phyloP scores from a whole-genome alignment of 495 filamentous ascomycete species.

The Lophium mytilinum region DNA sequence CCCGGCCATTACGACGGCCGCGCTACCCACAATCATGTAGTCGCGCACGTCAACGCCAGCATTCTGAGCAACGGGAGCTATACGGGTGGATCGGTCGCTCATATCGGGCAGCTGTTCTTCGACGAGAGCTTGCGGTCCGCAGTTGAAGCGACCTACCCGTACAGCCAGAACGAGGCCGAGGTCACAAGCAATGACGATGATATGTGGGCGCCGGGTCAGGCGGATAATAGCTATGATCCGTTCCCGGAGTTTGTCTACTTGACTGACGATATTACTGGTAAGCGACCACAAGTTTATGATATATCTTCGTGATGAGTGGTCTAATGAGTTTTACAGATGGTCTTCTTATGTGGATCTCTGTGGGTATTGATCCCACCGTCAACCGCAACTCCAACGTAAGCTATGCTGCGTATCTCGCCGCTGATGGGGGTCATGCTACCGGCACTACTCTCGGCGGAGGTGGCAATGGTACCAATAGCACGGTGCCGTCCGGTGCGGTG shows the following conservation, averaged over 20 bases:
- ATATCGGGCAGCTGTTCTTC: slow-evolving; percentile 60
- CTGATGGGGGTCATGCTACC: neutral
- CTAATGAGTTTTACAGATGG: slow-evolving; percentile 34
- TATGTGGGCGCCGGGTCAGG: slow-evolving; percentile 45
- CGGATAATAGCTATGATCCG: slow-evolving; percentile 47
- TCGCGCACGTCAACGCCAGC: slow-evolving; percentile 8
- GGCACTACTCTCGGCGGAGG: neutral
- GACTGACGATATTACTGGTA: slow-evolving; percentile 35
- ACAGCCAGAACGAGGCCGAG: slow-evolving; percentile 47
- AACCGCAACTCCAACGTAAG: slow-evolving; percentile 5
- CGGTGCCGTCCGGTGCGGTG: neutral
- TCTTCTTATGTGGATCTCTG: slow-evolving; percentile 48
- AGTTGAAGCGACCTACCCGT: slow-evolving; percentile 47
- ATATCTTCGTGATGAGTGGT: too few species aligned
- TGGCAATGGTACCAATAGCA: slow-evolving; percentile 7
- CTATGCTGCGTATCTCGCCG: slow-evolving; percentile 8
- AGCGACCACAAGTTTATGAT: too few species aligned
- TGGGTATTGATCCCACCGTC: slow-evolving; percentile 41
- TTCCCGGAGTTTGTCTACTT: slow-evolving; percentile 49
- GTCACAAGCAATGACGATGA: slow-evolving; percentile 49
- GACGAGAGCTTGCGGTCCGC: slow-evolving; percentile 48
- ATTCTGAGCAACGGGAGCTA: slow-evolving; percentile 41
- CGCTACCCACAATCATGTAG: slow-evolving; percentile 47
- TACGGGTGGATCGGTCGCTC: slow-evolving; percentile 41
- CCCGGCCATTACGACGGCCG: slow-evolving; percentile 51